Evolutionary conservation across 371 early-diverging fungal genomes (phyloP).

Genomic region (Rhizomucor pusillus): DNA sequence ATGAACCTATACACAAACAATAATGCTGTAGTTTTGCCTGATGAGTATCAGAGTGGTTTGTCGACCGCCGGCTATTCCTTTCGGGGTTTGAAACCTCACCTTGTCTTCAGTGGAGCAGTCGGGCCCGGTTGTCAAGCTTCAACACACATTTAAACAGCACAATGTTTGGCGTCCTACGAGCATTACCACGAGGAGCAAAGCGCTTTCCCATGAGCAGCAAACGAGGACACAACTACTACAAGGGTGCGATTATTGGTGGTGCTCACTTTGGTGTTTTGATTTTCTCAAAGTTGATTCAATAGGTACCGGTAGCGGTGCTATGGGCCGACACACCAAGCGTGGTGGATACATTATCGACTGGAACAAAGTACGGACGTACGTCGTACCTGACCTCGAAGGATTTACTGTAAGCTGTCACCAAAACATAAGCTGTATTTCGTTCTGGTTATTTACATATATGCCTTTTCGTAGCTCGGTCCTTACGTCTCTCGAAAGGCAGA

Average conservation of each 20-base stretch:
- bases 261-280: neutral
- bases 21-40: no score
- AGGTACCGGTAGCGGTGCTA: slow-evolving; percentile 83
- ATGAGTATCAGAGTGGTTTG: no score
- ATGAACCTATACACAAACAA: no score
- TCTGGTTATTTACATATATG: neutral
- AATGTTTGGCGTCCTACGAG: slow-evolving; percentile 74
- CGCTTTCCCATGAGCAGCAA: slow-evolving; percentile 78
- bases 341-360: slow-evolving; percentile 74
- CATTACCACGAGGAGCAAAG: slow-evolving; percentile 71
- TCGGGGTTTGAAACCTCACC: no score
- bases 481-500: slow-evolving; percentile 66
- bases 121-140: no score
- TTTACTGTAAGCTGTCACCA: slow-evolving; percentile 52
- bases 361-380: slow-evolving; percentile 76
- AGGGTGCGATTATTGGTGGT: slow-evolving; percentile 53
- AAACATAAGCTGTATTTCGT: neutral
- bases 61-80: no score
- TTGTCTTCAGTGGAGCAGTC: no score
- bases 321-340: slow-evolving; percentile 81
- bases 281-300: slow-evolving; percentile 1
- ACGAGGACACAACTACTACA: slow-evolving; percentile 81
- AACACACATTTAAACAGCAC: slow-evolving; percentile 1
- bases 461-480: slow-evolving; percentile 53
- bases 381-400: slow-evolving; percentile 73